phyloP scores from a whole-genome alignment of 768 basidiomycete species.

The Lactarius evosmus region DNA sequence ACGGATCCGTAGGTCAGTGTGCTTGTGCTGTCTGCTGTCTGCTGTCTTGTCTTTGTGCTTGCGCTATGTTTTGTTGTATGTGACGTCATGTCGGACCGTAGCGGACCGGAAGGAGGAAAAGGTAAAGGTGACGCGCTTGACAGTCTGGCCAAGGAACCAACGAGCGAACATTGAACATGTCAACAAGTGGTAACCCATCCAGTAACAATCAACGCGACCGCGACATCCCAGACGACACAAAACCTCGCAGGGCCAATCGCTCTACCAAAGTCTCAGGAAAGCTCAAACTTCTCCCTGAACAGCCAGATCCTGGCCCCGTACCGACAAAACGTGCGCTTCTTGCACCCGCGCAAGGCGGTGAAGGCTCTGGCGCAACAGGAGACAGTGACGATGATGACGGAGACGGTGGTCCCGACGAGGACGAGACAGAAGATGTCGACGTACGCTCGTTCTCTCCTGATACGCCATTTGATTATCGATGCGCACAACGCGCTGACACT shows the following conservation, averaged over 20 bases:
- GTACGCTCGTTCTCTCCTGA: constrained; percentile 36
- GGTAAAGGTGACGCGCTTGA: no score
- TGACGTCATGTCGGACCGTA: background rate
- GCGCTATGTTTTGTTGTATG: background rate
- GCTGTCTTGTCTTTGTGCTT: no score
- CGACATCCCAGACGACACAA: constrained; percentile 41
- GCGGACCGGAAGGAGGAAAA: background rate
- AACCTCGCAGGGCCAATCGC: constrained; percentile 69
- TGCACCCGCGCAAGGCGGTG: constrained; percentile 31
- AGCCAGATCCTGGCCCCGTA: constrained; percentile 52
- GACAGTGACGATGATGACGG: constrained; percentile 49
- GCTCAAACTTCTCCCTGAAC: constrained; percentile 84
- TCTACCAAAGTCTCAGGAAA: constrained; percentile 82
- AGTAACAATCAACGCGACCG: constrained; percentile 8
- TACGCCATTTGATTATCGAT: background rate
- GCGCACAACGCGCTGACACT: background rate
- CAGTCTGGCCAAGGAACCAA: background rate
- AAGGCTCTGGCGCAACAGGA: constrained; percentile 33
- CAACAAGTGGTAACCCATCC: background rate
- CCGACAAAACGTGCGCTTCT: constrained; percentile 28
- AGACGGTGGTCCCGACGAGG: constrained; percentile 66
- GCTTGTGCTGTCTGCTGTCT: background rate
- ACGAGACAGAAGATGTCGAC: constrained; percentile 59
- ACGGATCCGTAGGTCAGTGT: background rate
- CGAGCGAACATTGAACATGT: constrained; percentile 4